Evolutionary conservation across 2,329 filamentous ascomycete species (phyloP), one percentile per base, ranked within the genome.

Genomic region (Xylariaceae sp.): DNA sequence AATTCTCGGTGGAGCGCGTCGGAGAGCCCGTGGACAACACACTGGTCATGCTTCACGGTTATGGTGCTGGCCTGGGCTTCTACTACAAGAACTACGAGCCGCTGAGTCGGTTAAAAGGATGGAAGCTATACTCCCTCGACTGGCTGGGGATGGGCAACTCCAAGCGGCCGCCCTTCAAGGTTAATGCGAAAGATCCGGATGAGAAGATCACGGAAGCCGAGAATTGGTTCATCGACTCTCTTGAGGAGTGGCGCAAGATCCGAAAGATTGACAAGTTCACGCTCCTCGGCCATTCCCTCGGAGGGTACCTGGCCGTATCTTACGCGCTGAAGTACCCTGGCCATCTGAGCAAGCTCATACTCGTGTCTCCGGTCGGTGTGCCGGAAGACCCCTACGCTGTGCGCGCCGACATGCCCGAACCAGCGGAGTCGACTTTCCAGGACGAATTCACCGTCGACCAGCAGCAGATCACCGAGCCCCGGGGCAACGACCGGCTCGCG

Each of bases 11-110:
- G 2, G 86, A 94, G 63, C 73, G 89, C 31, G 64, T 87, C 1
- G 86, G 79, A 22, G 89, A 95, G 54, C 61, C 80, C 4, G 75
- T 77, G 0, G 81, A 93, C 29, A 81, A 96, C 52, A 92, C 86
- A 27, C 68, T 98, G 12, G 90, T 98, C 28, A 94, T 98, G 77
- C 67, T 98, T 4, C 92, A 98, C 56, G 92, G 92, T 40, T 98
- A 98, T 58, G 92, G 92, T 29, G 92, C 92, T 2, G 92, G 92
- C 1, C 71, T 98, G 1, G 92, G 90, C 15, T 96, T 98, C 63
- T 98, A 94, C 69, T 98, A 95, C 70, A 90, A 92, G 63, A 98
- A 98, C 57, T 94, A 94, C 40, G 92, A 98, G 59, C 78, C 81
- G 5, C 64, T 98, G 21, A 89, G 82, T 29, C 78, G 89, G 13